Evolutionary conservation across 2,329 filamentous ascomycete species (phyloP), one percentile per base, ranked within the genome.

Genomic region (Fusarium bulbicola): DNA sequence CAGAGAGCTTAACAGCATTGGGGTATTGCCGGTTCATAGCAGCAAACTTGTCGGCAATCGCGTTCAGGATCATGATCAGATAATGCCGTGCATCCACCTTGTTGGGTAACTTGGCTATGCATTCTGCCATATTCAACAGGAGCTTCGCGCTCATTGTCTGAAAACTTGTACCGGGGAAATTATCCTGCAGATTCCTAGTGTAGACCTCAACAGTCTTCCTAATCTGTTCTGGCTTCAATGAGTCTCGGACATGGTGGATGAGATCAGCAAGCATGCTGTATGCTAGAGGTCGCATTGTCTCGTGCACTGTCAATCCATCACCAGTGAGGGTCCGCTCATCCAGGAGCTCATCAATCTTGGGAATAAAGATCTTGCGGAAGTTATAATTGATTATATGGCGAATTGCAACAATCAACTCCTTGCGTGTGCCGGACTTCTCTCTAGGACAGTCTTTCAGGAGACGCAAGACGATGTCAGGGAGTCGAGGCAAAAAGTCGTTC

Each of bases 321-420:
- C 96, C 97, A 62, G 98, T 97, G 63, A 99, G 84, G 0, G 95
- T 98, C 76, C 94, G 89, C 84, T 98, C 95, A 74, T 99, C 96
- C 50, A 99, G 85, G 40, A 99, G 87, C 80, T 98, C 95, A 75
- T 98, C 95, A 74, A 99, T 98, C 82, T 97, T 97, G 42, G 91
- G 91, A 32, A 98, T 84, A 79, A 99, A 99, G 60, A 98, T 97
- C 79, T 95, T 95, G 63, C 96, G 88, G 77, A 98, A 98, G 80
- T 98, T 98, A 84, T 98, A 98, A 83, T 98, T 99, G 82, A 99
- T 98, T 76, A 99, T 98, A 79, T 99, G 97, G 28, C 97, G 90
- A 66, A 99, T 98, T 1, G 96, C 97, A 59, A 99, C 96, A 47
- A 99, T 85, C 26, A 99, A 86, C 82, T 99, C 96, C 81, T 99